Percentiles rank a stretch among this genome's conserved stretches.
Evolutionary conservation across 2,329 filamentous ascomycete genomes (phyloP).

Genomic region (Didymella arachidicola): DNA sequence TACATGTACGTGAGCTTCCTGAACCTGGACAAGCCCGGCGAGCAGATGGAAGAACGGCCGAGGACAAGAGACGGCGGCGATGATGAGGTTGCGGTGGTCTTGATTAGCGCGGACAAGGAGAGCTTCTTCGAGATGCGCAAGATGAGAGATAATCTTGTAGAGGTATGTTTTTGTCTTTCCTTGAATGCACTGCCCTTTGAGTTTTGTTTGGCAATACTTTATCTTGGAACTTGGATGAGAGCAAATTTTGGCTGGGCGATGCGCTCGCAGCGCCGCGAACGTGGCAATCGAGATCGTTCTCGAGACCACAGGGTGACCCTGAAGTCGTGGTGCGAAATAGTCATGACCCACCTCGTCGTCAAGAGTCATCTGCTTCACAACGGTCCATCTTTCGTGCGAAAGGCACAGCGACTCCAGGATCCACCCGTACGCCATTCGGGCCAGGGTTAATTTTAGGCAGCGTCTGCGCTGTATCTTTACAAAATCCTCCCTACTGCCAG

Average conservation of each 20-base stretch:
- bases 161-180: slow-evolving; percentile 52
- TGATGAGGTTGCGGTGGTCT: slow-evolving; percentile 83
- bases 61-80: slow-evolving; percentile 56
- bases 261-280: neutral
- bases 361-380: slow-evolving; percentile 9
- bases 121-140: slow-evolving; percentile 88
- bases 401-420: slow-evolving; percentile 5
- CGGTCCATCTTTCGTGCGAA: slow-evolving; percentile 15
- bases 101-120: slow-evolving; percentile 93
- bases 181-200: slow-evolving; percentile 1
- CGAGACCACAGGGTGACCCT: neutral
- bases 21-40: slow-evolving; percentile 62
- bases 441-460: neutral
- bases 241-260: neutral
- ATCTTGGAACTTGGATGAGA: neutral
- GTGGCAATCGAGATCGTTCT: slow-evolving; percentile 1
- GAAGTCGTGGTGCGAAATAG: neutral
- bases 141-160: slow-evolving; percentile 68
- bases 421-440: slow-evolving; percentile 3
- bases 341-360: slow-evolving; percentile 1
- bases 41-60: slow-evolving; percentile 53
- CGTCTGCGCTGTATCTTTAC: slow-evolving; percentile 12
- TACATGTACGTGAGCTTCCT: slow-evolving; percentile 99
- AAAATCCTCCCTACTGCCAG: slow-evolving; percentile 15
- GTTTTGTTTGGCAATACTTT: neutral